Base-by-base conservation (phyloP, 1,284 basidiomycete genomes). In the Trametes polyzona region DNA sequence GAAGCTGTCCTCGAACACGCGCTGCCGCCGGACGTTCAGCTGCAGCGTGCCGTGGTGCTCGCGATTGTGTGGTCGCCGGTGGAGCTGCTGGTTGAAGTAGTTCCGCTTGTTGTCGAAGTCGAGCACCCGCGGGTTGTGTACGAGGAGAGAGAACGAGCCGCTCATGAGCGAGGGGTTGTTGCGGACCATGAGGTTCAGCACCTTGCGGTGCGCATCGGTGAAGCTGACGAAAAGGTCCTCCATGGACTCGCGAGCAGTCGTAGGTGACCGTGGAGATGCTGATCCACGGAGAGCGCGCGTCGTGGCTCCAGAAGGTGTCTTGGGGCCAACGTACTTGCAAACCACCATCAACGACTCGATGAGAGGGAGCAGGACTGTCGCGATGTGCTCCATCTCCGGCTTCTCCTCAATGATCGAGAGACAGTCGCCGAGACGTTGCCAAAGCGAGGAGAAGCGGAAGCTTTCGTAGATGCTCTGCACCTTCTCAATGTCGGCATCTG, bases 101-200 rank as follows among this genome's bases (percentile, higher is more conserved):
- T 96, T 97, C 52, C 97, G 88, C 79, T 99, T 99, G 87, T 99
- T 99, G 80, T 99, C 97, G 73, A 99, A 99, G 79, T 99, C 97
- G 58, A 99, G 85, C 23, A 99, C 95, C 41, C 94, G 90, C 47
- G 97, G 91, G 69, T 99, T 99, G 74, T 96, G 89, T 32, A 99
- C 92, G 55, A 99, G 82, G 2, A 99, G 81, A 14, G 96, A 95
- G 81, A 99, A 99, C 1, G 95, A 97, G 11, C 97, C 97, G 64
- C 93, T 95, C 93, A 99, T 96, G 35, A 99, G 77, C 0, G 95
- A 94, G 2, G 97, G 97, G 69, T 98, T 98, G 73, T 96, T 98
- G 57, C 96, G 90, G 32, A 99, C 96, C 92, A 99, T 98, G 58
- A 95, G 80, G 72, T 98, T 98, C 58, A 99, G 83, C 33, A 98